Conservation (phyloP, 1,139 yeast species). For the Sugiyamaella neomexicana region DNA sequence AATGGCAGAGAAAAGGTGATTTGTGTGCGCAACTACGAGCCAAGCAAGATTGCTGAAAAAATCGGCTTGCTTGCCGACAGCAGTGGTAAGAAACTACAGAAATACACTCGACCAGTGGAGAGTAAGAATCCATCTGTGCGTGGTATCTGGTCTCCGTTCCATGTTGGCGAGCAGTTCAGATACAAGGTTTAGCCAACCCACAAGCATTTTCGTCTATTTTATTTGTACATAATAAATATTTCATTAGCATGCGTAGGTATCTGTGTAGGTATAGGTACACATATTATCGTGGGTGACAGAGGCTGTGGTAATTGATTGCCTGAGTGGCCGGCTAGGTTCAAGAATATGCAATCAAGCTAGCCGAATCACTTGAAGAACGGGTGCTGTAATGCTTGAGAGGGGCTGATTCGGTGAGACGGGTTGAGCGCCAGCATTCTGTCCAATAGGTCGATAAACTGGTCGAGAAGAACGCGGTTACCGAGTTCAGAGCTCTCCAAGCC, state of each 20-base stretch:
- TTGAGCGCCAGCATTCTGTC: slow-evolving; percentile 70
- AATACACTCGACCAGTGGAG: slow-evolving; percentile 71
- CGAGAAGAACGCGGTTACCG: slow-evolving; percentile 19
- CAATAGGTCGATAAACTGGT: slow-evolving; percentile 53
- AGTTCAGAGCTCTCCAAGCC: slow-evolving; percentile 20
- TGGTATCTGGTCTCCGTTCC: slow-evolving; percentile 98
- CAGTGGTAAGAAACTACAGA: slow-evolving; percentile 58
- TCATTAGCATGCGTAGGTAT: not conserved
- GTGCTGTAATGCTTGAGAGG: slow-evolving; percentile 68
- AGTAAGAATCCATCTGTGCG: slow-evolving; percentile 82
- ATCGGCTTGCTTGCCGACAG: slow-evolving; percentile 56
- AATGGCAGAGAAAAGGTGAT: slow-evolving; percentile 51
- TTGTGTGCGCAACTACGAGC: slow-evolving; percentile 62
- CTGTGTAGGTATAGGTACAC: too few relatives aligned
- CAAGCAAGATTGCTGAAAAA: slow-evolving; percentile 55
- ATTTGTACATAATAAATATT: slow-evolving; percentile 20
- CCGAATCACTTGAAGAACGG: slow-evolving; percentile 49
- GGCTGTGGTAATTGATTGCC: too few relatives aligned
- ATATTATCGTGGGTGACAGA: too few relatives aligned
- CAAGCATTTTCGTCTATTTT: not conserved
- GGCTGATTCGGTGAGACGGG: slow-evolving; percentile 69
- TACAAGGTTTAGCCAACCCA: slow-evolving; percentile 55
- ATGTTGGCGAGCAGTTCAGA: slow-evolving; percentile 66
- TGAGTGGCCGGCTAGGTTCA: too few relatives aligned
- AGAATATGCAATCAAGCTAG: not conserved